Evolutionary conservation across 2,329 filamentous ascomycete genomes (phyloP).

Genomic region (Geosmithia flava): DNA sequence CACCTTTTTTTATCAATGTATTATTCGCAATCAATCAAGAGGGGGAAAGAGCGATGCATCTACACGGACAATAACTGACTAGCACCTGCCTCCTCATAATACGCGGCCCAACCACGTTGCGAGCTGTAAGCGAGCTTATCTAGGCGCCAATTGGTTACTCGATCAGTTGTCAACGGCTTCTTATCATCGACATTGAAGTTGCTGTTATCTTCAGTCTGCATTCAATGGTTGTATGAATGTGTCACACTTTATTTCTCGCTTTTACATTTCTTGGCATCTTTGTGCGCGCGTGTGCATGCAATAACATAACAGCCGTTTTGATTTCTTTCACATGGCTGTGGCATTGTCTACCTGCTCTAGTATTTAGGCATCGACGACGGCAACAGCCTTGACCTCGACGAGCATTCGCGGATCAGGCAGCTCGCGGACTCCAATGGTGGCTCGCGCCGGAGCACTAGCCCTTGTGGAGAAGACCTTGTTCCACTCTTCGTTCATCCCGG

Average conservation of each 20-base stretch:
- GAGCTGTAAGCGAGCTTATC: neutral
- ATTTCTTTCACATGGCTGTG: neutral
- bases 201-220: no score
- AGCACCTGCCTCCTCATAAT: neutral
- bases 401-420: slow-evolving; percentile 17
- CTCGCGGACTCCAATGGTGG: slow-evolving; percentile 16
- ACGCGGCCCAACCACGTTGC: neutral
- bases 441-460: slow-evolving; percentile 20
- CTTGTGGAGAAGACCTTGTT: slow-evolving; percentile 26
- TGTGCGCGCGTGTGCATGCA: no score
- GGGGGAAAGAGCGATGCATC: neutral
- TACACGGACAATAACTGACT: neutral
- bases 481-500: slow-evolving; percentile 32
- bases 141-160: neutral
- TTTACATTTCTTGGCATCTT: no score
- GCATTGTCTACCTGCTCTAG: slow-evolving; percentile 2
- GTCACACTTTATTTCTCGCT: no score
- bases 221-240: no score
- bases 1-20: no score
- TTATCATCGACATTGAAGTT: no score
- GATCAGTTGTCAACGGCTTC: neutral
- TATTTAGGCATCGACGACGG: slow-evolving; percentile 9
- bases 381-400: slow-evolving; percentile 18
- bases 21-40: no score
- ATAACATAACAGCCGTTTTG: no score